Base-by-base conservation (phyloP, 2,329 filamentous ascomycete species). In the Nannizzia gypsea region DNA sequence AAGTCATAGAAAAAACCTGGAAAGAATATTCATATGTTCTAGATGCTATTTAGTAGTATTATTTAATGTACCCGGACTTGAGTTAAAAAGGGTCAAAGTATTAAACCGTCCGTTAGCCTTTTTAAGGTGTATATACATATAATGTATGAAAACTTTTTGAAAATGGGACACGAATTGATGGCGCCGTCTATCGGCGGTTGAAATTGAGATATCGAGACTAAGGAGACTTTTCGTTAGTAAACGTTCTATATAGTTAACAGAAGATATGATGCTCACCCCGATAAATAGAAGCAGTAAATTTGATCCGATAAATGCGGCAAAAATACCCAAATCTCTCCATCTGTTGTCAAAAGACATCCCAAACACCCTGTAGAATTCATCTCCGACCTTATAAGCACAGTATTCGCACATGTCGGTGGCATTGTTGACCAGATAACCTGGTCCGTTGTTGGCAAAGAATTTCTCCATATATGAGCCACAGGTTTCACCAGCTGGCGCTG, bases 301-400 rank as follows among this genome's bases (percentile, higher is more conserved):
- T 69, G 85, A 90, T 13, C 74, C 88, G 58, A 95, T 80, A 68
- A 90, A 95, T 0, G 85, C 86, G 34, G 81, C 66, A 65, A 86
- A 86, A 63, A 95, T 95, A 1, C 89, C 90, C 60, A 93, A 63
- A 66, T 96, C 89, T 59, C 90, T 81, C 90, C 90, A 95, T 15
- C 90, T 77, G 64, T 88, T 73, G 48, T 76, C 75, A 66, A 86
- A 95, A 1, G 74, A 76, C 67, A 95, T 81, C 1, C 81, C 80
- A 17, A 95, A 79, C 0, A 82, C 79, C 58, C 76, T 69, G 69
- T 88, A 95, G 68, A 92, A 95, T 74, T 95, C 79, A 64, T 95
- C 87, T 31, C 90, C 90, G 11, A 88, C 76, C 63, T 81, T 84
- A 75, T 84, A 95, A 0, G 89, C 88, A 68, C 81, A 83, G 72